phyloP scores from a whole-genome alignment of 257 asterid species.

The Eustoma russellianum region DNA sequence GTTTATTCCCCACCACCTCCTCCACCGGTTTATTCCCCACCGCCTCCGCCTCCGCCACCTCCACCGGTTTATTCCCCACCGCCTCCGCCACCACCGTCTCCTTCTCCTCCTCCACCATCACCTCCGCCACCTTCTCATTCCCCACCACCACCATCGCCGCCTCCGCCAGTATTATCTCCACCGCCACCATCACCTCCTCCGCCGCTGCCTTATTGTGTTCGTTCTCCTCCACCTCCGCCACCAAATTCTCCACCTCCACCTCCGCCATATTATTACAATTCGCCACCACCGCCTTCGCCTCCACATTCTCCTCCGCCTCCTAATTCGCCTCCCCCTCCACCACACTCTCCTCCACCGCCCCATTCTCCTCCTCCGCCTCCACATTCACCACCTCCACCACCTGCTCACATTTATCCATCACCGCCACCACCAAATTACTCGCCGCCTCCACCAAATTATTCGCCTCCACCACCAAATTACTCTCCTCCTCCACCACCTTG shows the following conservation, averaged over 20 bases:
- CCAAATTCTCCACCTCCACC: conserved; percentile 48
- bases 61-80: conserved; percentile 17
- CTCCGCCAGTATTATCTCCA: too few species aligned
- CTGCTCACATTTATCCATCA: conserved; percentile 25
- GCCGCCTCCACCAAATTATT: conserved; percentile 38
- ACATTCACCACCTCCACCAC: conserved; percentile 47
- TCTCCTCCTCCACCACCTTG: conserved; percentile 21
- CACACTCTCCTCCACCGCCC: conserved; percentile 21
- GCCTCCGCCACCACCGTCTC: conserved; percentile 11
- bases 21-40: conserved; percentile 40
- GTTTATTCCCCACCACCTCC: too few species aligned
- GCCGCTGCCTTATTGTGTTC: conserved; percentile 34
- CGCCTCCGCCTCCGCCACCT: conserved; percentile 21
- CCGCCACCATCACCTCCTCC: conserved; percentile 27
- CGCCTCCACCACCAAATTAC: too few species aligned
- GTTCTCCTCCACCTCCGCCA: conserved; percentile 47
- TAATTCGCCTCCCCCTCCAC: conserved; percentile 19
- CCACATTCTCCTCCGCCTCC: conserved; percentile 27
- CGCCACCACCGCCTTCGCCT: conserved; percentile 25
- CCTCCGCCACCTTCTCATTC: too few species aligned
- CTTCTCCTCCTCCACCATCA: conserved; percentile 11
- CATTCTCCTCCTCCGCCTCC: conserved; percentile 23
- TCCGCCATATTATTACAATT: conserved; percentile 21
- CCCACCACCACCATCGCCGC: too few species aligned
- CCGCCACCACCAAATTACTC: conserved; percentile 49